Base-by-base conservation (phyloP, 2,329 filamentous ascomycete genomes). In the Torrubiellomyces zombiae region DNA sequence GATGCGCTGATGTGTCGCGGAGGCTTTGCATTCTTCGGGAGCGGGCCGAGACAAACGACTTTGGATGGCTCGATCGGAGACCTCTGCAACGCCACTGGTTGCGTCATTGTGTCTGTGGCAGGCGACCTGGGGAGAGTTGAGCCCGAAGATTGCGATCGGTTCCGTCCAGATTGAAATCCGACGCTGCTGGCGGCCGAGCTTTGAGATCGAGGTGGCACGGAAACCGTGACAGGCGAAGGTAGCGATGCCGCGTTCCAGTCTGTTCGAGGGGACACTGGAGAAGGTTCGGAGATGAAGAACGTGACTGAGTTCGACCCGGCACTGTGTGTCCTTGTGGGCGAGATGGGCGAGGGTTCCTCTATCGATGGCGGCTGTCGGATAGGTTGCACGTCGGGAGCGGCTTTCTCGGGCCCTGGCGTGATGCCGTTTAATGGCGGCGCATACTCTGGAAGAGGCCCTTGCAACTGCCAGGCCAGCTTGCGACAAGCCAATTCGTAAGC, bases 11-110 rank as follows among this genome's bases (percentile, higher is more conserved):
- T 27, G 7, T 40, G 36, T 14, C 36, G 35, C 2, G 45, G 36
- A 3, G 47, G 31, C 9, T 40, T 38, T 4, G 66, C 37, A 26
- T 60, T 59, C 20, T 56, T 54, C 0, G 66, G 66, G 4, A 72
- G 37, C 5, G 59, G 57, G 0, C 67, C 67, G 0, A 69, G 47
- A 28, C 63, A 71, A 1, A 71, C 47, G 3, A 71, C 55, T 11
- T 58, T 55, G 4, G 55, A 53, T 2, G 62, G 49, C 31, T 67
- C 60, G 28, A 72, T 67, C 1, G 58, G 56, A 1, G 56, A 54
- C 18, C 55, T 51, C 27, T 66, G 63, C 20, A 55, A 45, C n/a
- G 34, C 22, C 8, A 29, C 30, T 13, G 32, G 12, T 9, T 28
- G 22, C 9, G 24, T 24, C 5, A 25, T 21, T 6, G 19, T 11